Base-by-base conservation (phyloP, 164 flowering plant species). In the Kingdonia uniflora region DNA sequence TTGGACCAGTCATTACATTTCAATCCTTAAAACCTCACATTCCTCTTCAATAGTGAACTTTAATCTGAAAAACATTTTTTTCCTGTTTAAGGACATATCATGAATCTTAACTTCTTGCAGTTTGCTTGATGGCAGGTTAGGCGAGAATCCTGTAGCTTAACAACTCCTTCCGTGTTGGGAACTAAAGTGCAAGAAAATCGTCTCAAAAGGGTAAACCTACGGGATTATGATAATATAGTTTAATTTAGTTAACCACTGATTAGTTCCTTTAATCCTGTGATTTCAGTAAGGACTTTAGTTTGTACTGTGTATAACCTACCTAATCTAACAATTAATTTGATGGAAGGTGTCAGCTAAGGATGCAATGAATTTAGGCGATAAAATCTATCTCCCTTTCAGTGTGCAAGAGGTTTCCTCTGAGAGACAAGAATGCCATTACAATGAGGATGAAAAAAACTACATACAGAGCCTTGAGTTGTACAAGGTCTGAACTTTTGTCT, bases 321-420 rank as follows among this genome's bases (percentile, higher is more conserved):
- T 29, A 8, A 4, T 29, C 4, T 43, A 1, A 35, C n/a, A n/a
- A n/a, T n/a, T n/a, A n/a, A 45, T 40, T 57, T 62, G 41, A 23
- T 57, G 57, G 43, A 72, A 88, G 98, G 85, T 92, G 59, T 78
- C 76, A 59, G 85, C 91, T 22, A 92, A 92, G 68, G 91, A 84
- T 55, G 50, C 61, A 0, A 68, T 92, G 80, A 73, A 74, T 10
- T 7, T 53, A 2, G 96, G 96, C 10, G 99, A 92, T 70, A 65
- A 60, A 19, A 74, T 92, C n/a, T 73, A 58, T 69, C 87, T 92
- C 55, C 99, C 99, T 26, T 62, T 68, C 43, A 60, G 76, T 24
- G 85, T 84, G 16, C 57, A 74, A 59, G 78, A 74, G 56, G n/a
- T 55, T 1, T 72, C 77, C 11, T 17, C 63, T 14, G 60, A 59